Evolutionary conservation across 1,284 basidiomycete genomes (phyloP).

Genomic region (Microstroma glucosiphilum): DNA sequence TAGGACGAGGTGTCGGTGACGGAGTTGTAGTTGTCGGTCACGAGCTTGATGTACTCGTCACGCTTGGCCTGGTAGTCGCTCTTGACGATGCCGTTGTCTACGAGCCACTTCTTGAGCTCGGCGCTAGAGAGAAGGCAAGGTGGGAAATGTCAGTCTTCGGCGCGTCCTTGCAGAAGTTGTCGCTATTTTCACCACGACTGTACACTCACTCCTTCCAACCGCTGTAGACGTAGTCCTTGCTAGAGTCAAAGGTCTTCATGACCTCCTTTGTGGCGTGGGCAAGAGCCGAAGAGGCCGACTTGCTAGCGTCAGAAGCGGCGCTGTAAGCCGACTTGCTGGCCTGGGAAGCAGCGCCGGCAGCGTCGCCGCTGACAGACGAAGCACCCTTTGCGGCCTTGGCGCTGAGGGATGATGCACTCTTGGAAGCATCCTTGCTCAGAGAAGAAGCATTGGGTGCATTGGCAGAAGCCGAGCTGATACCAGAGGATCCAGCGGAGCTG

Average conservation of each 20-base stretch:
- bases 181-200: not conserved
- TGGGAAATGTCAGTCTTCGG: conserved; percentile 1
- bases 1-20: conserved; percentile 7
- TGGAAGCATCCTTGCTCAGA: conserved; percentile 29
- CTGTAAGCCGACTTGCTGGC: conserved; percentile 8
- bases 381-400: conserved; percentile 30
- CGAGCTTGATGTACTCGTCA: conserved; percentile 37
- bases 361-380: conserved; percentile 19
- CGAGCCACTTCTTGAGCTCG: conserved; percentile 40
- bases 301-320: conserved; percentile 24
- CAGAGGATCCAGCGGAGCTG: conserved; percentile 24
- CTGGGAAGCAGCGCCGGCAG: conserved; percentile 1
- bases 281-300: conserved; percentile 26
- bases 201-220: conserved; percentile 24
- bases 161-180: conserved; percentile 5
- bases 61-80: conserved; percentile 33
- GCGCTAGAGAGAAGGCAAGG: not conserved
- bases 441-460: conserved; percentile 20
- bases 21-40: conserved; percentile 9
- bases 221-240: conserved; percentile 47
- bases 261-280: conserved; percentile 26
- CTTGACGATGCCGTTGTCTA: conserved; percentile 37
- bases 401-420: conserved; percentile 16
- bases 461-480: conserved; percentile 18
- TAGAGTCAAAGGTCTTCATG: conserved; percentile 27